Base-by-base conservation (phyloP, 179 eudicot genomes). In the Gypsophila paniculata region DNA sequence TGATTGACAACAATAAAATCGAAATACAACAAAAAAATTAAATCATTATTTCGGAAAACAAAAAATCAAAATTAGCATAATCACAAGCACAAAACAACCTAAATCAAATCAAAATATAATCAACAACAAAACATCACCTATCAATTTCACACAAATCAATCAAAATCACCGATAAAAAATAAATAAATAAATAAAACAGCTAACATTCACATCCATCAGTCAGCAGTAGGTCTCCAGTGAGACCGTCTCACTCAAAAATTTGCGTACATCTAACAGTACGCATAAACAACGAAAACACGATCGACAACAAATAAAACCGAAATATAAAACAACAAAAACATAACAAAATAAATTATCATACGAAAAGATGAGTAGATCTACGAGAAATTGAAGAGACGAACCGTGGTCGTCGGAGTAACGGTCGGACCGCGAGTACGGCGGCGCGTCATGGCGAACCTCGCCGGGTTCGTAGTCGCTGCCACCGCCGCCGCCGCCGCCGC, bases 391-490 rank as follows among this genome's bases (percentile, higher is more conserved):
- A 29, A 29, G 34, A 23, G 19, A 57, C 61, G 10, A 57, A 57
- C 61, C 61, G 14, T 21, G 61, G 7, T 68, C 59, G 9, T 68
- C 71, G 59, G 71, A 68, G 44, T 51, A 26, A 51, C 60, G 42
- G 14, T 68, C 44, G n/a, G 71, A 68, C 36, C 71, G 71, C 0
- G 71, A 68, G 32, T 68, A 68, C 10, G 71, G 71, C 25, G 71
- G 71, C 44, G 71, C 55, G 21, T 65, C 69, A 7, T 76, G 93
- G 39, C 98, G 96, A 34, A 93, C 90, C 80, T 93, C 98, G 63
- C 98, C 95, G 39, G 98, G 91, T 61, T 93, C 98, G 80, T 89
- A 93, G 46, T 42, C 46, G 46, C 10, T 6, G 46, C 46, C 46
- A 8, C 46, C 46, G 62, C 46, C 46, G 65, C 75, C 79, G 6